Evolutionary conservation across 2,329 filamentous ascomycete species (phyloP), one percentile per base, ranked within the genome.

Genomic region (Alternaria viburni): DNA sequence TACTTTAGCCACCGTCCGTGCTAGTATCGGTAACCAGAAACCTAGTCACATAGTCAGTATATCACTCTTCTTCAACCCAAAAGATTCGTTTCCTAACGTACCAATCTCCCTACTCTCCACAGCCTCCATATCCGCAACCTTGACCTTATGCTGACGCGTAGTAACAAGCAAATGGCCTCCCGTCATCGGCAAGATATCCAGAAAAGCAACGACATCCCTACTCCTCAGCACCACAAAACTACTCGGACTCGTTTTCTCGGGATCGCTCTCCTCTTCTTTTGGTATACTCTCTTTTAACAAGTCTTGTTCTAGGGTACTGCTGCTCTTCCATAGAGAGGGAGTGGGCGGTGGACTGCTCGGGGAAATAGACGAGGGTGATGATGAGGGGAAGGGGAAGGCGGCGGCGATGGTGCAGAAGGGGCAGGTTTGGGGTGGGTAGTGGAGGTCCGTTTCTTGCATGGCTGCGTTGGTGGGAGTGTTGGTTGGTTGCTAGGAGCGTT

Each of bases 111-210:
- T 84, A 23, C 89, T 87, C 77, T 93, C 91, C 50, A 78, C 77
- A 1, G 86, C 81, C 0, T 83, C 85, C 54, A 94, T 85, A 75
- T 94, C 91, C 3, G 88, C 90, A 41, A 97, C 84, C 77, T 94
- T 97, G 66, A 90, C 87, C 60, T 89, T 87, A 83, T 98, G 96
- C 36, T 83, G 77, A 44, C 96, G 87, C 9, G 93, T 91, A 58
- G 91, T 92, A 32, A 98, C 86, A 0, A 98, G 86, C 7, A 97
- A 81, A 83, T 98, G 95, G 1, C 73, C 71, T 74, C 85, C 85
- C 0, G 92, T 91, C 55, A 98, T 88, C 1, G 96, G 96, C 83
- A 96, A 87, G 74, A 97, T 97, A 81, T 98, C 95, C 71, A 98
- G 86, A 81, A 98, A 98, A 45, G 93, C 93, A 66, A 98, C 82